A percentile compares a stretch with the other conserved stretches of the same genome.
Conservation (phyloP, 2,329 filamentous ascomycete genomes). For the Aspergillus sp. region DNA sequence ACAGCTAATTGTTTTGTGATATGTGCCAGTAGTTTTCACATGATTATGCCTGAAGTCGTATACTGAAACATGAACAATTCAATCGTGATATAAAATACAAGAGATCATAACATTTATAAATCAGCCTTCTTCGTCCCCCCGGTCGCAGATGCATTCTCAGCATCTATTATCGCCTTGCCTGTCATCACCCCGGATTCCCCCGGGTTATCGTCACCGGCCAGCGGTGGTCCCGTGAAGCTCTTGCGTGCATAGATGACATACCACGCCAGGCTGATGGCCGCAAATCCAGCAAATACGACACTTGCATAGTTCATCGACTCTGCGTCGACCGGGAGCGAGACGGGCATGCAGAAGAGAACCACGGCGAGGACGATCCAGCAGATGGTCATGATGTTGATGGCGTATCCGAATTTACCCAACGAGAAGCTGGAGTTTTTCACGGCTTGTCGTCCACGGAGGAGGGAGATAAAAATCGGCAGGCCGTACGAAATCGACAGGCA, state of each 20-base stretch:
- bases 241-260: slow-evolving; percentile 60
- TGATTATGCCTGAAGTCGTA: no score
- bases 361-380: slow-evolving; percentile 66
- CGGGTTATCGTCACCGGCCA: slow-evolving; percentile 21
- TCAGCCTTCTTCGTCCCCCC: no score
- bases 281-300: slow-evolving; percentile 62
- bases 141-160: slow-evolving; percentile 22
- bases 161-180: slow-evolving; percentile 25
- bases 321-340: slow-evolving; percentile 53
- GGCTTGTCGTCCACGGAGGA: slow-evolving; percentile 61
- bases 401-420: slow-evolving; percentile 63
- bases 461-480: slow-evolving; percentile 67
- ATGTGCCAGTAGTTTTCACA: no score
- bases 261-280: slow-evolving; percentile 55
- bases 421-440: slow-evolving; percentile 64
- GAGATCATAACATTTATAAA: no score
- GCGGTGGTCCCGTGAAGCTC: slow-evolving; percentile 57
- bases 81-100: no score
- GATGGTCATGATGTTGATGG: slow-evolving; percentile 65
- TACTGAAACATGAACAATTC: no score
- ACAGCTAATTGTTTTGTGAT: no score
- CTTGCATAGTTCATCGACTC: slow-evolving; percentile 63
- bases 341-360: slow-evolving; percentile 72
- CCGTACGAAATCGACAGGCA: slow-evolving; percentile 72
- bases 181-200: slow-evolving; percentile 25